Percentiles rank a stretch among this genome's conserved stretches.
phyloP scores from a whole-genome alignment of 805 yeast species.

The Candida ipomoeae region DNA sequence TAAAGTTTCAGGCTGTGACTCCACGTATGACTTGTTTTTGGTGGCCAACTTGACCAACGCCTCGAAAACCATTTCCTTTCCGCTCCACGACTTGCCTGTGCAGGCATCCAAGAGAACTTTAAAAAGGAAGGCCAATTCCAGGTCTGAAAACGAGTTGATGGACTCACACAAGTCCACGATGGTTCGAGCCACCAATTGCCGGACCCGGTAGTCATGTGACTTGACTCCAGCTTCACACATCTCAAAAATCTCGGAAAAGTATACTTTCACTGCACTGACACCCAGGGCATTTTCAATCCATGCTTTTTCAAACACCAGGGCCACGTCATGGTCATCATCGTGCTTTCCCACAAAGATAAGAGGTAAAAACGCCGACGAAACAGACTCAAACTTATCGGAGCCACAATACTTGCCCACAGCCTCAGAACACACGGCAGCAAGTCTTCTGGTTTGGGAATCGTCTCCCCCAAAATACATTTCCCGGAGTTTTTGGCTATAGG shows the following conservation, averaged over 20 bases:
- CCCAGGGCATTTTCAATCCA: conserved; percentile 83
- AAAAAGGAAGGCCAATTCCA: conserved; percentile 37
- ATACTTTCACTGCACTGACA: conserved; percentile 61
- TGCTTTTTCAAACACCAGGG: conserved; percentile 49
- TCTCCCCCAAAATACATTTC: conserved; percentile 54
- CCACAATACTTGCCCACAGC: conserved; percentile 66
- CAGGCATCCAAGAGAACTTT: conserved; percentile 54
- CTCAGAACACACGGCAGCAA: conserved; percentile 60
- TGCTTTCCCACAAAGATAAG: conserved; percentile 73
- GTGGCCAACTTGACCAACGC: conserved; percentile 60
- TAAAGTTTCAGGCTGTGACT: conserved; percentile 22
- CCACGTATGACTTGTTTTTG: conserved; percentile 40
- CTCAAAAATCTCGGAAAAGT: conserved; percentile 61
- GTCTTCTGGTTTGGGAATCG: conserved; percentile 42
- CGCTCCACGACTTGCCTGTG: conserved; percentile 81
- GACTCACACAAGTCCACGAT: conserved; percentile 55
- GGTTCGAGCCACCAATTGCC: conserved; percentile 68
- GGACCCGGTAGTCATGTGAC: conserved; percentile 57
- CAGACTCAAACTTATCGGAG: conserved; percentile 53
- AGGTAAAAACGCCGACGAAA: conserved; percentile 68
- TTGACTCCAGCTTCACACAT: conserved; percentile 47
- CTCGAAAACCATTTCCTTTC: conserved; percentile 72
- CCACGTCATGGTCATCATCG: conserved; percentile 49
- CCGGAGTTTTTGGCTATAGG: conserved; percentile 49
- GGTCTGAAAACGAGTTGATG: conserved; percentile 23